phyloP scores from a whole-genome alignment of 2,329 filamentous ascomycete genomes.

The Diaporthe destruens region DNA sequence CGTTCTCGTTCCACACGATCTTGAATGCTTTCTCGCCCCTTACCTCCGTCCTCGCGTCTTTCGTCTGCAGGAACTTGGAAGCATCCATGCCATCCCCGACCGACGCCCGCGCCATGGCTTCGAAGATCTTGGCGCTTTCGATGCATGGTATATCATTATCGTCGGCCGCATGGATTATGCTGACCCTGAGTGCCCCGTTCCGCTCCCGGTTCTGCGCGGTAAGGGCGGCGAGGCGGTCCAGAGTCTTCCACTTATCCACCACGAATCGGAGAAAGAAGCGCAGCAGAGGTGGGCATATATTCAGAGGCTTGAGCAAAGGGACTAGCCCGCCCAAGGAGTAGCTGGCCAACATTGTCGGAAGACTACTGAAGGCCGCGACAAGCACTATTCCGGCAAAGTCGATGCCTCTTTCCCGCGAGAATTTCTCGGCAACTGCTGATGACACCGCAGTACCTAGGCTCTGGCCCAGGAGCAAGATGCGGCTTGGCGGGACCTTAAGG shows the following conservation, averaged over 20 bases:
- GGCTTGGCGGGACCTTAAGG: constrained; percentile 74
- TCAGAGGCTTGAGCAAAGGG: constrained; percentile 82
- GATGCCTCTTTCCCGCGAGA: constrained; percentile 65
- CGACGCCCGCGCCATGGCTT: constrained; percentile 67
- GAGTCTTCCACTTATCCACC: constrained; percentile 86
- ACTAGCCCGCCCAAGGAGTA: constrained; percentile 85
- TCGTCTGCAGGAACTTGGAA: constrained; percentile 51
- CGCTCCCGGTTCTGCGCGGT: constrained; percentile 63
- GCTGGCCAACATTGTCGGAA: constrained; percentile 78
- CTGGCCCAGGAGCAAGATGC: constrained; percentile 86
- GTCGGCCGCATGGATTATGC: constrained; percentile 82
- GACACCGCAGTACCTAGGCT: constrained; percentile 90
- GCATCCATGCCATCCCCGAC: constrained; percentile 55
- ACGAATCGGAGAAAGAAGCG: constrained; percentile 72
- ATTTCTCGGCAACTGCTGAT: constrained; percentile 79
- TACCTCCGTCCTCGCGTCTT: constrained; percentile 58
- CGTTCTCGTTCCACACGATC: constrained; percentile 57
- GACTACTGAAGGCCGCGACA: constrained; percentile 81
- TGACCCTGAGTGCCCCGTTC: constrained; percentile 67
- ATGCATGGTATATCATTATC: constrained; percentile 85
- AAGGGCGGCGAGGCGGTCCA: constrained; percentile 71
- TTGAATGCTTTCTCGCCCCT: constrained; percentile 63
- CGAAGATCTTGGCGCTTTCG: constrained; percentile 75
- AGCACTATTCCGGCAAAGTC: constrained; percentile 86
- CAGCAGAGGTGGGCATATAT: constrained; percentile 73